phyloP scores from a whole-genome alignment of 2,329 filamentous ascomycete species.

The Alternaria postmessia region DNA sequence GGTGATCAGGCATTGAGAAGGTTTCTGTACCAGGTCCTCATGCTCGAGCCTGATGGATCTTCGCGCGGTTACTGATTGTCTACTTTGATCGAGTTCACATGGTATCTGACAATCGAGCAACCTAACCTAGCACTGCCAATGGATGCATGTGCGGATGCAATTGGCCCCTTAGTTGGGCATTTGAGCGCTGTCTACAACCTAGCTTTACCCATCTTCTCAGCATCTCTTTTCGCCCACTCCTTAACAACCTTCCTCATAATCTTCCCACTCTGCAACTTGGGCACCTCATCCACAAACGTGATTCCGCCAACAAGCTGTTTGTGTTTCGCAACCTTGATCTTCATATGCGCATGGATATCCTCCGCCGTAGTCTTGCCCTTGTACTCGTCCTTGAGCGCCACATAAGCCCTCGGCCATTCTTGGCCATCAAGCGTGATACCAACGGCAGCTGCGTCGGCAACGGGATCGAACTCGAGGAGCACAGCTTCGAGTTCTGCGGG shows the following conservation, averaged over 20 bases:
- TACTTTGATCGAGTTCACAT: neutral
- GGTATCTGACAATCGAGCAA: neutral
- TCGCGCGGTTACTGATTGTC: neutral
- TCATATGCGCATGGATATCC: conserved; percentile 50
- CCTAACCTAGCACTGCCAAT: neutral
- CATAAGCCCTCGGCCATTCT: conserved; percentile 64
- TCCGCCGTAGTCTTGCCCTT: conserved; percentile 44
- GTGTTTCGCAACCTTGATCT: conserved; percentile 60
- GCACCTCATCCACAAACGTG: conserved; percentile 64
- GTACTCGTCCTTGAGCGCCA: conserved; percentile 58
- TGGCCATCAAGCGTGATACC: conserved; percentile 61
- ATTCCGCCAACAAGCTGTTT: conserved; percentile 63
- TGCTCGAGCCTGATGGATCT: neutral
- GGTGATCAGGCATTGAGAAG: neutral
- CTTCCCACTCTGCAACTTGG: conserved; percentile 66
- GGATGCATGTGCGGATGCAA: neutral
- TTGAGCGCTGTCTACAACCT: conserved; percentile 24
- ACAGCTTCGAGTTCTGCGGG: conserved; percentile 58
- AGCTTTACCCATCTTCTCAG: conserved; percentile 43
- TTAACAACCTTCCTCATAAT: conserved; percentile 65
- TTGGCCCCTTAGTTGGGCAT: no score
- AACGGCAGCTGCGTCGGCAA: conserved; percentile 65
- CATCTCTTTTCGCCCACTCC: conserved; percentile 66
- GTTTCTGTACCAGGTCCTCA: neutral
- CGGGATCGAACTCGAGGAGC: conserved; percentile 60